Evolutionary conservation across 2,329 filamentous ascomycete genomes (phyloP).

Genomic region (Boeremia exigua): DNA sequence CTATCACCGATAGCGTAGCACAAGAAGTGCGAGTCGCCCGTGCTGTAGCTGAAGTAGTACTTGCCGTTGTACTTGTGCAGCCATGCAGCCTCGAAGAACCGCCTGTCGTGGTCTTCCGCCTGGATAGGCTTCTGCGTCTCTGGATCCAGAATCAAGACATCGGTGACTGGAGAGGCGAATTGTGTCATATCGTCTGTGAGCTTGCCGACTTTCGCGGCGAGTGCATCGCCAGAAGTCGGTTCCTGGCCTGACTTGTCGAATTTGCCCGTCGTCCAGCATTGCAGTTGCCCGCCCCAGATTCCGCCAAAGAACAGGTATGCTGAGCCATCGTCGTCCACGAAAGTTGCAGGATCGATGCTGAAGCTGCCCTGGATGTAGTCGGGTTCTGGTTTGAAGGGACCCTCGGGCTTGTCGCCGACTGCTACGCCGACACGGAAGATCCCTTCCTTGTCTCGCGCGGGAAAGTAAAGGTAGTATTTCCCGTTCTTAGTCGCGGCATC

Average conservation of each 20-base stretch:
- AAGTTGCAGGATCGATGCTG: conserved; percentile 77
- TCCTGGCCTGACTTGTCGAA: conserved; percentile 59
- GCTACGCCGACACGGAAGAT: conserved; percentile 80
- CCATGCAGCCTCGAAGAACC: conserved; percentile 85
- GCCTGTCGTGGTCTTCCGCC: conserved; percentile 72
- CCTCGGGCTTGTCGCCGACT: conserved; percentile 66
- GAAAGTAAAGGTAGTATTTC: conserved; percentile 80
- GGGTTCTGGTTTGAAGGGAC: conserved; percentile 71
- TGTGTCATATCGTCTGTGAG: conserved; percentile 70
- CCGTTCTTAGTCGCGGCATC: conserved; percentile 73
- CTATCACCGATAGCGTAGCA: conserved; percentile 70
- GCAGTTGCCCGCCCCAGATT: conserved; percentile 80
- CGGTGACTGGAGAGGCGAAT: conserved; percentile 62
- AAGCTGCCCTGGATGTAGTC: conserved; percentile 71
- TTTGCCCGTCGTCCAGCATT: conserved; percentile 70
- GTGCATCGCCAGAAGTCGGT: conserved; percentile 55
- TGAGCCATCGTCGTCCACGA: conserved; percentile 71
- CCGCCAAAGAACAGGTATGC: conserved; percentile 79
- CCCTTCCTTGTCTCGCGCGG: conserved; percentile 71
- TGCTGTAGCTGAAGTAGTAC: conserved; percentile 81
- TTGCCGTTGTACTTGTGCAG: conserved; percentile 72
- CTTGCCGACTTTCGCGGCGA: conserved; percentile 70
- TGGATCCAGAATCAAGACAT: conserved; percentile 67
- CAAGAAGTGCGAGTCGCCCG: conserved; percentile 77
- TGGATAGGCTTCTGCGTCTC: conserved; percentile 63